A percentile compares a stretch with the other conserved stretches of the same genome.
These are phyloP conservation scores for Teratosphaeria viscida DNA, from an alignment of 2,329 filamentous ascomycete genomes.

Conservation along the genomic window DNA sequence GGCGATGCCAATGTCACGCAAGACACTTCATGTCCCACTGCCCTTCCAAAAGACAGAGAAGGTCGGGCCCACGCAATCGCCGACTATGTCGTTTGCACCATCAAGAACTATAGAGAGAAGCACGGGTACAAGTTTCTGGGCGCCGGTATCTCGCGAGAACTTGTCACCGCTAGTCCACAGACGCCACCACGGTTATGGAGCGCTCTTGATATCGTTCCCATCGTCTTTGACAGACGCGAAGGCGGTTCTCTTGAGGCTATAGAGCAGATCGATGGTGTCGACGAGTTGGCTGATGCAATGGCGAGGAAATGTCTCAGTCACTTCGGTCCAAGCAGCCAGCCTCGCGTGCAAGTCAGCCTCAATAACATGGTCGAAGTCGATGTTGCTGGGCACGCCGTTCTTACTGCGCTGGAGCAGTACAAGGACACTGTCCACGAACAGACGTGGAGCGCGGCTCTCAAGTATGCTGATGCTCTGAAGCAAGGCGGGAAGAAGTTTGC, in stretches of 20 bases:
- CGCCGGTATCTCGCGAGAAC: constrained; percentile 53
- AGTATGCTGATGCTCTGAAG: constrained; percentile 54
- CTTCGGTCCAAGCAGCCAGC: constrained; percentile 63
- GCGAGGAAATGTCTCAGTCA: constrained; percentile 67
- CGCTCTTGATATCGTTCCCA: constrained; percentile 64
- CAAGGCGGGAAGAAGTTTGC: constrained; percentile 56
- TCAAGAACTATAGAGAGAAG: constrained; percentile 50
- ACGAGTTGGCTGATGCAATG: constrained; percentile 75
- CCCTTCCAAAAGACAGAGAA: constrained; percentile 3
- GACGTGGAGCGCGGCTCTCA: constrained; percentile 57
- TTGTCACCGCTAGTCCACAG: constrained; percentile 51
- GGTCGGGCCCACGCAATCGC: constrained; percentile 6
- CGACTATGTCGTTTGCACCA: constrained; percentile 48
- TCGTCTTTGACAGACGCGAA: constrained; percentile 52
- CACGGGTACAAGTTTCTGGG: constrained; percentile 68
- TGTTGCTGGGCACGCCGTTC: constrained; percentile 50
- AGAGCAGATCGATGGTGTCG: constrained; percentile 44
- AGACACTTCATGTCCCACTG: constrained; percentile 1
- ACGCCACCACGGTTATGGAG: constrained; percentile 64
- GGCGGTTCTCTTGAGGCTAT: constrained; percentile 66
- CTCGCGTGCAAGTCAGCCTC: constrained; percentile 56
- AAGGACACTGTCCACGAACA: constrained; percentile 47
- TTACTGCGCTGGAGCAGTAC: constrained; percentile 50
- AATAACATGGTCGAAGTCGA: constrained; percentile 62
- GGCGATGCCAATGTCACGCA: constrained; percentile 2